phyloP scores from a whole-genome alignment of 352 stramenopile species.

The Pythium vanterpoolii region DNA sequence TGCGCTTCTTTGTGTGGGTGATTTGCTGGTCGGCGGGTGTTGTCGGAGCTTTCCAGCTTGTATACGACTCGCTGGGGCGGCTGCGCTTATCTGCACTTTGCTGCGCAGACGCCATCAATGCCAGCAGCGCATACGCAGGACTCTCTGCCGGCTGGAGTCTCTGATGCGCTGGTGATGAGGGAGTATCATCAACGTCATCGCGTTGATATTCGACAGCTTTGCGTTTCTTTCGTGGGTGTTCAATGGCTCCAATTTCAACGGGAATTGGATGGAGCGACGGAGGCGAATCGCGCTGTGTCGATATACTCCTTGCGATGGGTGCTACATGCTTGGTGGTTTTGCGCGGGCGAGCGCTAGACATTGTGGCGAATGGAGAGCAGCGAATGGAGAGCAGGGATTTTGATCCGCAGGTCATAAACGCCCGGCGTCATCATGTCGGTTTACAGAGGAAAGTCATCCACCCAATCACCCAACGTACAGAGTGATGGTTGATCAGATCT shows the following conservation, averaged over 20 bases:
- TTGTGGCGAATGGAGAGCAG: neutral
- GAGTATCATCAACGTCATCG: neutral
- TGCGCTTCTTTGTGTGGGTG: constrained; percentile 14
- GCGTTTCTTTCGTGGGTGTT: neutral
- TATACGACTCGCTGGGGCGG: constrained; percentile 1
- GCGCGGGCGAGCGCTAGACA: neutral
- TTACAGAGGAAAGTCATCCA: neutral
- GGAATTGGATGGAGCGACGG: neutral
- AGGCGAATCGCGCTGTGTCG: neutral
- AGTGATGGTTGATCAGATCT: neutral
- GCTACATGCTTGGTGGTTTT: neutral
- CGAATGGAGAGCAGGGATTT: neutral
- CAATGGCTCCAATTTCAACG: neutral
- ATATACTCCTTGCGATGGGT: neutral
- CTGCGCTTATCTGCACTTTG: constrained; percentile 1
- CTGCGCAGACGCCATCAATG: constrained; percentile 17
- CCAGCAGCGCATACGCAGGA: constrained; percentile 15
- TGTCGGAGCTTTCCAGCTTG: neutral
- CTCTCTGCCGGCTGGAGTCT: neutral
- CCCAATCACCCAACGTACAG: neutral
- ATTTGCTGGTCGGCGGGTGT: neutral
- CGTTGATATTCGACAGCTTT: neutral
- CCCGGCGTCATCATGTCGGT: neutral
- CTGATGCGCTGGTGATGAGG: neutral
- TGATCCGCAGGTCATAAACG: constrained; percentile 8